These are phyloP conservation scores for Hyaloscypha finlandica DNA, from an alignment of 495 filamentous ascomycete species.

Conservation along the genomic window DNA sequence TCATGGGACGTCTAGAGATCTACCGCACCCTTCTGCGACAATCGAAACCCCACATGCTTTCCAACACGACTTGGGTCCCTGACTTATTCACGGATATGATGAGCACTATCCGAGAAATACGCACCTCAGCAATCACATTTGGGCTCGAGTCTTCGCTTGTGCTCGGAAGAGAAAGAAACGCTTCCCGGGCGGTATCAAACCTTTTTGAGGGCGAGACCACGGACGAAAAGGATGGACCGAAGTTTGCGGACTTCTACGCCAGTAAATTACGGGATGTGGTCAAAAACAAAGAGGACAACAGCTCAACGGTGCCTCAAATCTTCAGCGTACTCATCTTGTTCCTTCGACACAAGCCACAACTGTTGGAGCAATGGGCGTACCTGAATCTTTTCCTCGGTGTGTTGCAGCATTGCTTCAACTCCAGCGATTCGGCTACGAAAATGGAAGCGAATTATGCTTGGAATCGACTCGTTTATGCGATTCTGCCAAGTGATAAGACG, in stretches of 20 bases:
- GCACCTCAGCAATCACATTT: slow-evolving; percentile 69
- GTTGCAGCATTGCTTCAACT: slow-evolving; percentile 84
- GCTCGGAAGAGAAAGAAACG: slow-evolving; percentile 62
- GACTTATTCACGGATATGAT: slow-evolving; percentile 82
- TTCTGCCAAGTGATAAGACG: slow-evolving; percentile 62
- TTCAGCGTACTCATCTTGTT: slow-evolving; percentile 84
- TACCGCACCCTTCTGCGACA: slow-evolving; percentile 76
- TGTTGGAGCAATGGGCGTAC: slow-evolving; percentile 71
- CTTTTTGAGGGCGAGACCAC: slow-evolving; percentile 63
- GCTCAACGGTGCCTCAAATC: slow-evolving; percentile 74
- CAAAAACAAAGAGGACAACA: slow-evolving; percentile 54
- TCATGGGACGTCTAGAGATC: slow-evolving; percentile 69
- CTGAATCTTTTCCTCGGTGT: slow-evolving; percentile 72
- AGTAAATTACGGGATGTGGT: slow-evolving; percentile 72
- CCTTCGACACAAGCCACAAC: slow-evolving; percentile 58
- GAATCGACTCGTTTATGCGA: slow-evolving; percentile 76
- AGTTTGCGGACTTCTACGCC: slow-evolving; percentile 64
- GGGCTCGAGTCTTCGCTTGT: slow-evolving; percentile 65
- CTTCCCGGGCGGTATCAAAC: slow-evolving; percentile 64
- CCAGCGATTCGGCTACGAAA: slow-evolving; percentile 68
- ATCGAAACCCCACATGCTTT: slow-evolving; percentile 63
- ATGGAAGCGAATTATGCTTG: slow-evolving; percentile 79
- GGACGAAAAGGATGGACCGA: slow-evolving; percentile 18
- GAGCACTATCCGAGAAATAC: slow-evolving; percentile 73
- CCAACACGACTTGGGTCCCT: slow-evolving; percentile 71